These are phyloP conservation scores for Balamuthia mandrillaris DNA, from an alignment of 208 protist species.

Conservation along the genomic window DNA sequence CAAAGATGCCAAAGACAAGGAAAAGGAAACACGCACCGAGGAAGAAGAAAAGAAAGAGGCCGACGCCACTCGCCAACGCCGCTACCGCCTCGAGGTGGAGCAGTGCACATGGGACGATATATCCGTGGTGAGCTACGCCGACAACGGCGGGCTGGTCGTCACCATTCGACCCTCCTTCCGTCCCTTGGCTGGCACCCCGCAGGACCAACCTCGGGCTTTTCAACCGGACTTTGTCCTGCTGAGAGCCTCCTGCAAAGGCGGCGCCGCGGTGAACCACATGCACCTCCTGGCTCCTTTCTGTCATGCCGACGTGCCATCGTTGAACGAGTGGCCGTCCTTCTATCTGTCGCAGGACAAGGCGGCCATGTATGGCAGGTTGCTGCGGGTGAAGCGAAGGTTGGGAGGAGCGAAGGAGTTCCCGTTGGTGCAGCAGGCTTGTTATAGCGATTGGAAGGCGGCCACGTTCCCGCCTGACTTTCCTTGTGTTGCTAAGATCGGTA, in stretches of 20 bases:
- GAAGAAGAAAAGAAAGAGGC: too few relatives aligned
- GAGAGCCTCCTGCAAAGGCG: too few relatives aligned
- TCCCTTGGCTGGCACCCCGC: not conserved
- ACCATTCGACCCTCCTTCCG: not conserved
- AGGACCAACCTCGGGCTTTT: not conserved
- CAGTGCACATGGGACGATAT: conserved; percentile 36
- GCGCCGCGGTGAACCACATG: too few relatives aligned
- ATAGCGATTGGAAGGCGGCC: not conserved
- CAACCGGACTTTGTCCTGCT: not conserved
- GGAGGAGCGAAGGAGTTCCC: not conserved
- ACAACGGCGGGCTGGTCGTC: not conserved
- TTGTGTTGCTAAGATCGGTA: not conserved
- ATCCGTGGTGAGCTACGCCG: not conserved
- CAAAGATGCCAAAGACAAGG: too few relatives aligned
- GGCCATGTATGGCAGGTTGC: not conserved
- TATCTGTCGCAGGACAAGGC: not conserved
- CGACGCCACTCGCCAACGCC: too few relatives aligned
- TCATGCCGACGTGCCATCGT: not conserved
- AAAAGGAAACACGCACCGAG: too few relatives aligned
- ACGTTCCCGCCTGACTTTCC: not conserved
- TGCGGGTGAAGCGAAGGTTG: not conserved
- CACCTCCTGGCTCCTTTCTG: too few relatives aligned
- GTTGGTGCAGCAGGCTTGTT: not conserved
- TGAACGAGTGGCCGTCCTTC: not conserved
- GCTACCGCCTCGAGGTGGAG: conserved; percentile 31